These are phyloP conservation scores for Viola pubescens DNA, from an alignment of 441 rosid species.

Conservation along the genomic window DNA sequence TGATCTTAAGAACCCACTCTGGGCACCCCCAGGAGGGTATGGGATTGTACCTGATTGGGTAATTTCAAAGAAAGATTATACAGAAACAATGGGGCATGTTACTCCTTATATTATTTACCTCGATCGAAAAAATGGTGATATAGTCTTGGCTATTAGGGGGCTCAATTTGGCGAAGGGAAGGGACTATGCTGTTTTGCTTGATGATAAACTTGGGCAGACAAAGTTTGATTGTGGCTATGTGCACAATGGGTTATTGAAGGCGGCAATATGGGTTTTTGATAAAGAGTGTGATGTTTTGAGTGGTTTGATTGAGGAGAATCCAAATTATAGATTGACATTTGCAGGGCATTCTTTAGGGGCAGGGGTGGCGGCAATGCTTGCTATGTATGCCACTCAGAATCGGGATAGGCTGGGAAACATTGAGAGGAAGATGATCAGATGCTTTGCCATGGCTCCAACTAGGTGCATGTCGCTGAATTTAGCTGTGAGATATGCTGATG, in stretches of 20 bases:
- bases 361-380: slow-evolving; percentile 61
- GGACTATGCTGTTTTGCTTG: slow-evolving; percentile 78
- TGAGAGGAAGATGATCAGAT: slow-evolving; percentile 64
- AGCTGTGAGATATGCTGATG: slow-evolving; percentile 82
- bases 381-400: slow-evolving; percentile 48
- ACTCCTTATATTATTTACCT: slow-evolving; percentile 77
- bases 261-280: slow-evolving; percentile 73
- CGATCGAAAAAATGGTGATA: slow-evolving; percentile 49
- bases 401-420: slow-evolving; percentile 51
- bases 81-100: slow-evolving; percentile 50
- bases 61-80: slow-evolving; percentile 46
- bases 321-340: slow-evolving; percentile 60
- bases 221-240: slow-evolving; percentile 85
- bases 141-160: slow-evolving; percentile 62
- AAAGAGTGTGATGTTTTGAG: slow-evolving; percentile 49
- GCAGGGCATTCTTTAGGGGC: slow-evolving; percentile 86
- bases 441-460: slow-evolving; percentile 76
- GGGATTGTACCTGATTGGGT: slow-evolving; percentile 63
- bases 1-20: slow-evolving; percentile 57
- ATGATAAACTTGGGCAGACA: slow-evolving; percentile 73
- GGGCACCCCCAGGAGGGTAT: slow-evolving; percentile 85
- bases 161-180: slow-evolving; percentile 69
- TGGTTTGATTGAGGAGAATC: slow-evolving; percentile 45
- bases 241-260: slow-evolving; percentile 74
- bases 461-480: slow-evolving; percentile 82